Base-by-base conservation (phyloP, 2,329 filamentous ascomycete genomes). In the Aspergillus novoparasiticus region DNA sequence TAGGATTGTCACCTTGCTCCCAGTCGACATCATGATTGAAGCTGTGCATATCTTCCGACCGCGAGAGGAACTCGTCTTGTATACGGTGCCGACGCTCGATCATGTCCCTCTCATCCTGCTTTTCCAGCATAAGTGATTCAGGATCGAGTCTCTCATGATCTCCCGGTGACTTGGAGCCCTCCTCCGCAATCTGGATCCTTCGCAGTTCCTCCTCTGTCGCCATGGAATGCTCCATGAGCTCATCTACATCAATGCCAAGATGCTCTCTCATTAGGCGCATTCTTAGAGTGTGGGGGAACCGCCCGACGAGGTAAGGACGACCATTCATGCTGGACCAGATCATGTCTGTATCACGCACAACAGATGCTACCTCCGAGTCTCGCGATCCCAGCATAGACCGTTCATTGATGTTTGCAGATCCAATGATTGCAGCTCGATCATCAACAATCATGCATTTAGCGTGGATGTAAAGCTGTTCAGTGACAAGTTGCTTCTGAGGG, bases 391-490 rank as follows among this genome's bases (percentile, higher is more conserved):
- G 79, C 93, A 98, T 93, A 8, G 94, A 98, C 53, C 95, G 89
- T 78, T 99, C 95, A 72, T 99, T 99, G 83, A 99, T 98, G 75
- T 99, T 99, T 59, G 95, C 95, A 53, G 94, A 98, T 21, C 95
- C 95, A 71, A 99, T 99, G 65, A 99, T 89, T 23, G 90, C 94
- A 62, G 95, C 88, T 39, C 94, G 88, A 73, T 99, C 95, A 76
- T 99, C 95, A 5, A 97, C 94, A 61, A 99, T 86, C 84, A 98
- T 98, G 68, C 91, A 91, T 80, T 99, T 99, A 65, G 95, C 95
- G 73, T 99, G 95, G 62, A 99, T 98, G 75, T 99, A 99, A 12
- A 99, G 86, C 79, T 98, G 95, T 76, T 99, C 95, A 0, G 95
- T 98, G 4, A 95, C 93, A 43, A 98, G 82, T 62, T 89, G 87